phyloP scores from a whole-genome alignment of 768 basidiomycete species.

The Tricholoma matsutake region DNA sequence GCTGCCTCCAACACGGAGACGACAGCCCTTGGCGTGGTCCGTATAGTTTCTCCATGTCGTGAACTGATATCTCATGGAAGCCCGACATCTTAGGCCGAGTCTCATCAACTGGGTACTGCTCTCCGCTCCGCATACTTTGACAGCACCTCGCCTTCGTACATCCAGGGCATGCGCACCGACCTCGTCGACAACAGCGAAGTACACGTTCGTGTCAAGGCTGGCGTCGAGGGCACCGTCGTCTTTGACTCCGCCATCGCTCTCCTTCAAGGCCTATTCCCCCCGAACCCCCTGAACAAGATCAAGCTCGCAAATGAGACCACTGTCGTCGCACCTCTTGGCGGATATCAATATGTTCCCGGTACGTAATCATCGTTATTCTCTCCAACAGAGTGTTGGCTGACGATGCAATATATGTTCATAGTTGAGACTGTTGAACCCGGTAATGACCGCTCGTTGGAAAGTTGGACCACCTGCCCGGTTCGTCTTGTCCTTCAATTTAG shows the following conservation, averaged over 20 bases:
- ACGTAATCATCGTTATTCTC: constrained; percentile 14
- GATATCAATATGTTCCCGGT: constrained; percentile 88
- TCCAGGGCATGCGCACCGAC: constrained; percentile 60
- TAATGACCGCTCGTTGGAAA: constrained; percentile 81
- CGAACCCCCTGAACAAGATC: constrained; percentile 69
- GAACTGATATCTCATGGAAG: not conserved
- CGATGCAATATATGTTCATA: constrained; percentile 17
- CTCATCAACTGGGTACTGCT: constrained; percentile 57
- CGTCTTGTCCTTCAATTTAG: constrained; percentile 8
- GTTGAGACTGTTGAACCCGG: constrained; percentile 86
- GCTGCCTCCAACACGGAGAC: constrained; percentile 60
- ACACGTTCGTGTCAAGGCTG: constrained; percentile 77
- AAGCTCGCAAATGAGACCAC: constrained; percentile 75
- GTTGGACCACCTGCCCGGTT: constrained; percentile 63
- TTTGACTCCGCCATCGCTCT: constrained; percentile 85
- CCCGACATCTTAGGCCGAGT: constrained; percentile 49
- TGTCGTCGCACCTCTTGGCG: constrained; percentile 69
- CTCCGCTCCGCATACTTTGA: constrained; percentile 69
- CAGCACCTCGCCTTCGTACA: constrained; percentile 64
- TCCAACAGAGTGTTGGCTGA: constrained; percentile 1
- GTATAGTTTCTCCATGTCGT: constrained; percentile 14
- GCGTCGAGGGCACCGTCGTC: constrained; percentile 81
- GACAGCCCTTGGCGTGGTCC: constrained; percentile 73
- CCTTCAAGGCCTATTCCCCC: constrained; percentile 84
- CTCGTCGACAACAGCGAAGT: constrained; percentile 73